Base-by-base conservation (phyloP, 768 basidiomycete species). In the Trametes villosa region DNA sequence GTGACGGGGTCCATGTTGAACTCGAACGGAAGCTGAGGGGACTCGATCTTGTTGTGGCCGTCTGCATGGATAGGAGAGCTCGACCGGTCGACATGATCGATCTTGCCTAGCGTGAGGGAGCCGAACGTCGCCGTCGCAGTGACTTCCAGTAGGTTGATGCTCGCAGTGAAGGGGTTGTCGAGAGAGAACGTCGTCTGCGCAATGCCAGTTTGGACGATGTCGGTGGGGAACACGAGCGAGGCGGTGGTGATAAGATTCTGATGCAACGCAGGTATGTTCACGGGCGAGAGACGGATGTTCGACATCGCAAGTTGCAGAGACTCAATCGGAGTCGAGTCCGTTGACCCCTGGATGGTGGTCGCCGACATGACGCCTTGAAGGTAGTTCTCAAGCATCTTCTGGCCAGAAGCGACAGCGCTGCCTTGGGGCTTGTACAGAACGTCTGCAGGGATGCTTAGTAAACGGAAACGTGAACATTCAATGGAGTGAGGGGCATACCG, bases 81-180 rank as follows among this genome's bases (percentile, higher is more conserved):
- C 18, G 86, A 83, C 20, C 78, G 57, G 64, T 88, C 85, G 9
- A 81, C 77, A 40, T 79, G 76, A 36, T 85, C 76, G 57, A 89
- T 85, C n/a, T 67, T 77, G 3, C 89, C 88, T 12, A 91, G 70
- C 1, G 78, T 78, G 41, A 90, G 67, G 46, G 77, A 79, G 22
- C 81, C 78, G 75, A 80, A 88, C 0, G 78, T 81, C 0, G 83
- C 88, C 6, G 73, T 80, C 1, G 87, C 82, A 2, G 72, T 74
- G 18, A 91, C 72, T 45, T 76, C 70, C n/a, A 87, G 68, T 17
- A 91, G 71, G 68, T 85, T 87, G 70, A 91, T 83, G 67, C 83
- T 83, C 18, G 89, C 87, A 0, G 87, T 89, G 74, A 91, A 91
- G 0, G 88, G 88, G 66, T 91, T 88, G 20, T 77, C 74, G 29